Base-by-base conservation (phyloP, 192 early-diverging fungal genomes). In the Gigaspora rosea region DNA sequence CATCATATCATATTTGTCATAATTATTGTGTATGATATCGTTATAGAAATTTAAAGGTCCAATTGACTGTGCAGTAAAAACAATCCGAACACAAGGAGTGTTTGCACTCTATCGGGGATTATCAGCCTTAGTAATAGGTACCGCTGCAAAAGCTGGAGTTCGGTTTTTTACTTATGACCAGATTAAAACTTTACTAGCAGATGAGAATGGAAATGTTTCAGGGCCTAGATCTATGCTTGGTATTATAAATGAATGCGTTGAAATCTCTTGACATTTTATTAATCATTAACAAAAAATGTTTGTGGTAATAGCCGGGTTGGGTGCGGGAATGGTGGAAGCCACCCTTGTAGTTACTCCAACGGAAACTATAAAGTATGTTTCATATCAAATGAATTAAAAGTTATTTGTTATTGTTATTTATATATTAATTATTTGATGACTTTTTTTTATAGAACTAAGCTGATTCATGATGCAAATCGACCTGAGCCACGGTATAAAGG, bases 151-250 rank as follows among this genome's bases (percentile, higher is more conserved):
- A 78, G 96, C 95, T 0, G 95, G 92, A 5, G 94, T 97, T 1
- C 91, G 96, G 4, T 99, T 99, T 82, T 86, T 96, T 22, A 88
- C 95, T 13, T 97, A 95, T 82, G 96, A 97, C 73, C 89, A 92
- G 52, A 91, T 95, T 74, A 94, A 94, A 78, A 81, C 85, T 33
- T 72, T 81, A 22, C 85, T 99, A 56, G 86, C 86, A 15, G 94
- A 94, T 68, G 81, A 85, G 4, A 79, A 93, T 12, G 96, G 93
- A 20, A 89, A 92, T 54, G 80, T 95, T 47, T 88, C 88, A 2
- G 91, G 90, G 20, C 56, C 82, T 1, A 85, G 88, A 79, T 90
- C 88, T 71, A 80, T 95, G 78, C 81, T 93, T 58, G 83, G 83
- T 84, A 80, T 71, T 59, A 52, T 63, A 46, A 20, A 41, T 13